Conservation (phyloP, 2,329 filamentous ascomycete species). For the Epichloe gansuensis region DNA sequence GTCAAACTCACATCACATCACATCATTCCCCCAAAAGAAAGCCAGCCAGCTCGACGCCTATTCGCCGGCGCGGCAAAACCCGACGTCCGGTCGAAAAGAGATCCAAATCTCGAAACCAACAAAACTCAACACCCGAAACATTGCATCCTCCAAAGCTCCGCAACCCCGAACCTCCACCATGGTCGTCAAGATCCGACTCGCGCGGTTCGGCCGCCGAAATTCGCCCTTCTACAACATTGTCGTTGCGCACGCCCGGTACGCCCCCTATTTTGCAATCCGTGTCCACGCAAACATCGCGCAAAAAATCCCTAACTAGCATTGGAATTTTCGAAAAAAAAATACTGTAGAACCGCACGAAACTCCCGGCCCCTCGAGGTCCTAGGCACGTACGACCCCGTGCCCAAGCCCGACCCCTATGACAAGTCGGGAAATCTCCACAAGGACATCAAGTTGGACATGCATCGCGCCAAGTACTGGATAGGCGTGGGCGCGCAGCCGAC, state of each 20-base stretch:
- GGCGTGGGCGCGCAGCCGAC: slow-evolving; percentile 93
- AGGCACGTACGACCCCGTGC: slow-evolving; percentile 60
- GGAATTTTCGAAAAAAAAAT: too few species aligned
- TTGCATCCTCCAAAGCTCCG: slow-evolving; percentile 1
- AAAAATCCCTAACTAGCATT: too few species aligned
- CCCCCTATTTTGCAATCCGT: not conserved
- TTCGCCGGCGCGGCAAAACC: slow-evolving; percentile 26
- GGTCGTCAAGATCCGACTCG: slow-evolving; percentile 88
- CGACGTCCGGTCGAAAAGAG: slow-evolving; percentile 18
- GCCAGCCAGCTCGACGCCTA: not conserved
- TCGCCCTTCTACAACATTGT: slow-evolving; percentile 97
- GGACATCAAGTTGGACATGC: slow-evolving; percentile 75
- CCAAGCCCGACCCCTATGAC: slow-evolving; percentile 49
- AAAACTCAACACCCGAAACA: not conserved
- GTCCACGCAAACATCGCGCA: too few species aligned
- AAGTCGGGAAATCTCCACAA: slow-evolving; percentile 64
- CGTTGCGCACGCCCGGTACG: slow-evolving; percentile 77
- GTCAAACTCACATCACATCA: too few species aligned
- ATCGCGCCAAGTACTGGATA: slow-evolving; percentile 85
- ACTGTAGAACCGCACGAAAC: slow-evolving; percentile 60
- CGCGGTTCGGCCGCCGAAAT: slow-evolving; percentile 82
- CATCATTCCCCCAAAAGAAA: too few species aligned
- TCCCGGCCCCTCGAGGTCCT: slow-evolving; percentile 89
- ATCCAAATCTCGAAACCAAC: not conserved
- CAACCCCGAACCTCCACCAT: slow-evolving; percentile 33